phyloP scores from a whole-genome alignment of 2,329 filamentous ascomycete genomes.

The Verticillium nubilum region DNA sequence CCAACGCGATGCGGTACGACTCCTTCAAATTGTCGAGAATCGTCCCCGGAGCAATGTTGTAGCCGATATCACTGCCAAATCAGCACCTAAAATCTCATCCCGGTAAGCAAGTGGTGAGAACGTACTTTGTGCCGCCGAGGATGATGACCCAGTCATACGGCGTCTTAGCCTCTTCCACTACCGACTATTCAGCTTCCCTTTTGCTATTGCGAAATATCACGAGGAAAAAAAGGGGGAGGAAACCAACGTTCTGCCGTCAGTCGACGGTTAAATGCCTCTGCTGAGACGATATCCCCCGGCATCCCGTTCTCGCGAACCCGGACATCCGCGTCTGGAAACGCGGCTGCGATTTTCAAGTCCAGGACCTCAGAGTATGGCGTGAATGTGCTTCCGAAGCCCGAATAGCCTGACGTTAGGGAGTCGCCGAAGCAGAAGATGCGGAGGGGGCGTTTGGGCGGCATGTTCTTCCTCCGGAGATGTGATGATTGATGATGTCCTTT shows the following conservation, averaged over 20 bases:
- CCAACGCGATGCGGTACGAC: slow-evolving; percentile 45
- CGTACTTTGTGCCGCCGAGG: slow-evolving; percentile 59
- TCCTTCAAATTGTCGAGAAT: slow-evolving; percentile 45
- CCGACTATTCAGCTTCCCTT: slow-evolving; percentile 2
- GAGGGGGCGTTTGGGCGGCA: slow-evolving; percentile 21
- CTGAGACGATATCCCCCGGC: slow-evolving; percentile 44
- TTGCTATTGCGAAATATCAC: neutral
- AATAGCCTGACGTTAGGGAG: slow-evolving; percentile 56
- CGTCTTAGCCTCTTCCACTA: slow-evolving; percentile 7
- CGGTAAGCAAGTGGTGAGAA: neutral
- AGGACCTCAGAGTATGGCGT: slow-evolving; percentile 52
- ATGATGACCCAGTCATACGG: slow-evolving; percentile 56
- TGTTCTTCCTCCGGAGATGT: neutral
- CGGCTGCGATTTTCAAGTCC: slow-evolving; percentile 36
- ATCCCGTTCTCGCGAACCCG: slow-evolving; percentile 39
- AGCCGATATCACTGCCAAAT: slow-evolving; percentile 43
- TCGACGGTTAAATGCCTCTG: slow-evolving; percentile 22
- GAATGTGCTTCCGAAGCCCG: slow-evolving; percentile 29
- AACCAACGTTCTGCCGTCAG: slow-evolving; percentile 13
- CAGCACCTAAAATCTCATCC: neutral
- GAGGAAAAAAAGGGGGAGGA: neutral
- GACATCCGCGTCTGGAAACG: slow-evolving; percentile 37
- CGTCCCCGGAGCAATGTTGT: slow-evolving; percentile 25
- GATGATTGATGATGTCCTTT: neutral
- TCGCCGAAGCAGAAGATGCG: slow-evolving; percentile 60